phyloP scores from a whole-genome alignment of 2,329 filamentous ascomycete genomes.

The Colletotrichum tabaci region DNA sequence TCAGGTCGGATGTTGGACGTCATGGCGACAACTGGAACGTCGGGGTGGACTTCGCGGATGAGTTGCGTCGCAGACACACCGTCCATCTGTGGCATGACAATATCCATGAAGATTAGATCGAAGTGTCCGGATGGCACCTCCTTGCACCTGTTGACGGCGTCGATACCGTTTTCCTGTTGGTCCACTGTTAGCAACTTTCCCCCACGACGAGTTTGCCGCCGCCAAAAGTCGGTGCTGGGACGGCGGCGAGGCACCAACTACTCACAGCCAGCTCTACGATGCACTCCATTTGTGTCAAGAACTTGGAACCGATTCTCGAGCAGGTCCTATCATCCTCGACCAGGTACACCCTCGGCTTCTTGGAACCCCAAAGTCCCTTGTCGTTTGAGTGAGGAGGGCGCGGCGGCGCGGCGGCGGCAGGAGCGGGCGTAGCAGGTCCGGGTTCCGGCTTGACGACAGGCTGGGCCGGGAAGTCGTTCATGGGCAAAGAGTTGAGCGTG shows the following conservation, averaged over 20 bases:
- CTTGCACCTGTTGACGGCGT: constrained; percentile 89
- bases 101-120: constrained; percentile 87
- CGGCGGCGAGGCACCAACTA: constrained; percentile 41
- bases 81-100: constrained; percentile 97
- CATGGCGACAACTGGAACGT: constrained; percentile 95
- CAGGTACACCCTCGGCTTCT: constrained; percentile 85
- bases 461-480: constrained; percentile 58
- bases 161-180: constrained; percentile 78
- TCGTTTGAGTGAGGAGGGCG: constrained; percentile 49
- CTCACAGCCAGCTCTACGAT: constrained; percentile 78
- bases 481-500: constrained; percentile 72
- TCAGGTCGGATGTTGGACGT: constrained; percentile 98
- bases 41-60: constrained; percentile 87
- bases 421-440: constrained; percentile 39
- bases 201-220: not conserved
- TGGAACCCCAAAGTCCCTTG: constrained; percentile 70
- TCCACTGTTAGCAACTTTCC: constrained; percentile 8
- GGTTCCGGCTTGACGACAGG: constrained; percentile 41
- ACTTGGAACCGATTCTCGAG: constrained; percentile 77
- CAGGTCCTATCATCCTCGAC: constrained; percentile 87
- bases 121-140: constrained; percentile 63
- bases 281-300: constrained; percentile 76
- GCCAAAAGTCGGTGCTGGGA: not conserved
- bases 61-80: constrained; percentile 95
- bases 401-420: constrained; percentile 44